These are phyloP conservation scores for Aspergillus proliferans DNA, from an alignment of 2,329 filamentous ascomycete species.

Conservation along the genomic window DNA sequence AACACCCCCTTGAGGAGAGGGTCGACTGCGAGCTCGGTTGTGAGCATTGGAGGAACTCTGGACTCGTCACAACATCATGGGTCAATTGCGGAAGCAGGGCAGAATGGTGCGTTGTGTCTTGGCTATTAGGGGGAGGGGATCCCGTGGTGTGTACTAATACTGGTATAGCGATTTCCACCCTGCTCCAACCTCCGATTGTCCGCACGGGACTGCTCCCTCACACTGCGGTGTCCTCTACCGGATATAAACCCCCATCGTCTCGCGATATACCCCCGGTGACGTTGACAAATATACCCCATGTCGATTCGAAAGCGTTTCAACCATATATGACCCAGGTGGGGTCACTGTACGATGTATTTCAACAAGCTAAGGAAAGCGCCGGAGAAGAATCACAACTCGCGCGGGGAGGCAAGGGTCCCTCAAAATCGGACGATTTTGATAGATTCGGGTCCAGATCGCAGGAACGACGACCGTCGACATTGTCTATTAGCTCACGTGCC, in stretches of 20 bases:
- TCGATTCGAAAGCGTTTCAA: slow-evolving; percentile 74
- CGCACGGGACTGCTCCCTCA: slow-evolving; percentile 80
- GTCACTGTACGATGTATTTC: slow-evolving; percentile 80
- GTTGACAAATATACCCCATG: slow-evolving; percentile 76
- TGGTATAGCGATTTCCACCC: slow-evolving; percentile 71
- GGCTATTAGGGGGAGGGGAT: background rate
- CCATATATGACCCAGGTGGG: slow-evolving; percentile 82
- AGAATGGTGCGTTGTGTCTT: slow-evolving; percentile 59
- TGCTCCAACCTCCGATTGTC: slow-evolving; percentile 86
- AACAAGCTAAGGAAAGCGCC: slow-evolving; percentile 71
- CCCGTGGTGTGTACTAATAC: slow-evolving; percentile 7
- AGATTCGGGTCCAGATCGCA: slow-evolving; percentile 41
- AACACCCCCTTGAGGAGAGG: slow-evolving; percentile 52
- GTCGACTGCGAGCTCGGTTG: slow-evolving; percentile 81
- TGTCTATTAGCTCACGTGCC: slow-evolving; percentile 40
- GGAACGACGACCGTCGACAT: slow-evolving; percentile 36
- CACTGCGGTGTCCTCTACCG: slow-evolving; percentile 59
- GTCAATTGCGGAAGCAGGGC: slow-evolving; percentile 66
- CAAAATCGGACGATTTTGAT: slow-evolving; percentile 45
- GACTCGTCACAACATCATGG: slow-evolving; percentile 59
- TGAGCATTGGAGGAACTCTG: slow-evolving; percentile 77
- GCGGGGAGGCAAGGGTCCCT: slow-evolving; percentile 38
- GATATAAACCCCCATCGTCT: slow-evolving; percentile 75
- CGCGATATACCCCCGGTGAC: slow-evolving; percentile 90
- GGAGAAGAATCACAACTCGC: slow-evolving; percentile 53